Conservation (phyloP, 768 basidiomycete genomes). For the Pisolithus microcarpus region DNA sequence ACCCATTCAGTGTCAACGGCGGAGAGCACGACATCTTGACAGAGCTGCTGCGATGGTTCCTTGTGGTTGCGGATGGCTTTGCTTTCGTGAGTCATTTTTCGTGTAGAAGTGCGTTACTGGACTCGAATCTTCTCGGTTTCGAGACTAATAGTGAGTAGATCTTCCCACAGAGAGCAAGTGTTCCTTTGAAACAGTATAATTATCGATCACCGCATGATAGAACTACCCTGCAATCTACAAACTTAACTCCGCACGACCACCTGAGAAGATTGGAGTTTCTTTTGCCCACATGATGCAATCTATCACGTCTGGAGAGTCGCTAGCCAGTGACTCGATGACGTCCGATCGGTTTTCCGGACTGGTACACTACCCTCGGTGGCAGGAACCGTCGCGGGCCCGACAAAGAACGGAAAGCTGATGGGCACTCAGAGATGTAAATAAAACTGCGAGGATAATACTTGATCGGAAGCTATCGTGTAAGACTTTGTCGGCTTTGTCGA, state of each 20-base stretch:
- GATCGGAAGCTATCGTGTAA: background rate
- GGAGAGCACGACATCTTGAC: background rate
- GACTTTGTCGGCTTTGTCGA: background rate
- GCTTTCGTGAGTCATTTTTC: background rate
- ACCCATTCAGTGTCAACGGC: conserved; percentile 11
- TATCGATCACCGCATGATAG: background rate
- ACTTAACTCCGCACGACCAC: background rate
- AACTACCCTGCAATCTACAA: background rate
- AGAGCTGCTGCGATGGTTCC: background rate
- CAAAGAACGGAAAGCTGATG: conserved; percentile 63
- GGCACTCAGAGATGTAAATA: conserved; percentile 5
- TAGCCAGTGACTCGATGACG: conserved; percentile 32
- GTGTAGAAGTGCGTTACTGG: background rate
- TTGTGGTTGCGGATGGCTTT: background rate
- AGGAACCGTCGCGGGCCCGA: conserved; percentile 38
- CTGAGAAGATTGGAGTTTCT: background rate
- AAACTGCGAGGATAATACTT: background rate
- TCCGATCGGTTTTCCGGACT: conserved; percentile 29
- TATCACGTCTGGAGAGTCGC: conserved; percentile 30
- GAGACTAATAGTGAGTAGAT: too few relatives aligned
- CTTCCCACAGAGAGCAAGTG: too few relatives aligned
- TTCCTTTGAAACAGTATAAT: background rate
- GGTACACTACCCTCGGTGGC: conserved; percentile 34
- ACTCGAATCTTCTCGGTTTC: background rate
- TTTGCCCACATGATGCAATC: conserved; percentile 36